Evolutionary conservation across 139 green algal species (phyloP).

Genomic region (Closterium sp.): DNA sequence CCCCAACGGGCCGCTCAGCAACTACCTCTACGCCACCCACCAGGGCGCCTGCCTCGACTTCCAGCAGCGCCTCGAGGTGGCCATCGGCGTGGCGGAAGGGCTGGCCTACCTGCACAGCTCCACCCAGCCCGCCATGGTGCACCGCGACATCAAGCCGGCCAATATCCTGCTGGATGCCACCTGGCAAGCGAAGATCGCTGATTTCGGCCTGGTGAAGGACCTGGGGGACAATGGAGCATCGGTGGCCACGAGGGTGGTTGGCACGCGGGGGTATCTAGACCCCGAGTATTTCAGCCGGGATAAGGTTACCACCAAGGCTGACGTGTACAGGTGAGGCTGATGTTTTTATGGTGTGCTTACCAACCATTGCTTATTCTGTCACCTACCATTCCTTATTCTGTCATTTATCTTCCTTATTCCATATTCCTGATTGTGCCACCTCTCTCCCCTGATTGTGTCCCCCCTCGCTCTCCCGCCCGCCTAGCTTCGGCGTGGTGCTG

Average conservation of each 20-base stretch:
- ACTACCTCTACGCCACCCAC: background rate
- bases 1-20: background rate
- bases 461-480: too few species aligned
- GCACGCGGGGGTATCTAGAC: conserved; percentile 36
- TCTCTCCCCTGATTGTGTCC: background rate
- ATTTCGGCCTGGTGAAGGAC: conserved; percentile 39
- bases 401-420: too few species aligned
- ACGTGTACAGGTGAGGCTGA: conserved; percentile 38
- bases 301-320: conserved; percentile 28
- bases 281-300: conserved; percentile 38
- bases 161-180: background rate
- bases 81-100: background rate
- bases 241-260: conserved; percentile 1
- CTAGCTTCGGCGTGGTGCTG: conserved; percentile 34
- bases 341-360: background rate
- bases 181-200: conserved; percentile 25
- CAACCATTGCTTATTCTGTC: background rate
- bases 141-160: conserved; percentile 7
- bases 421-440: background rate
- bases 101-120: conserved; percentile 6
- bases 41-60: background rate
- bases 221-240: background rate
- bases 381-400: background rate
- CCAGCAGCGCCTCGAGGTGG: background rate
- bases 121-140: background rate